phyloP scores from a whole-genome alignment of 2,329 filamentous ascomycete species.

The Claviceps arundinis region DNA sequence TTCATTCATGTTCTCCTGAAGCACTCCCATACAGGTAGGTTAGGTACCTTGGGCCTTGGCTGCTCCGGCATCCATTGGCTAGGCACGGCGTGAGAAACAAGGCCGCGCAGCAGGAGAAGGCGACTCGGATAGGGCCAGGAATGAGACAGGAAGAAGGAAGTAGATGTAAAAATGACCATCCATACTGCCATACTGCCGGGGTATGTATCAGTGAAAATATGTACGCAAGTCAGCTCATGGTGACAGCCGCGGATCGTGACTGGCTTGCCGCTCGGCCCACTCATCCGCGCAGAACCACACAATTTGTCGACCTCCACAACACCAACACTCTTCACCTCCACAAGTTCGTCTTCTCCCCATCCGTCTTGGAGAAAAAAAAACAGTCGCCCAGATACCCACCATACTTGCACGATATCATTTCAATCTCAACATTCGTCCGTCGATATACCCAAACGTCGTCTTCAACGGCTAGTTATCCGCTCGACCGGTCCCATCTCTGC shows the following conservation, averaged over 20 bases:
- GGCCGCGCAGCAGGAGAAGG: too few species aligned
- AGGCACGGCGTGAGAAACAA: too few species aligned
- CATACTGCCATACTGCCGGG: background rate
- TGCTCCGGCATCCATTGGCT: too few species aligned
- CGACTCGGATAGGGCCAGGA: too few species aligned
- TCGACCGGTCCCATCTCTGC: background rate
- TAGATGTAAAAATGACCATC: background rate
- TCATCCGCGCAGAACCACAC: background rate
- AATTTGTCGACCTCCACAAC: slow-evolving; percentile 5
- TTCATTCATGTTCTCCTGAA: too few species aligned
- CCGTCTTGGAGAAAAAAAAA: background rate
- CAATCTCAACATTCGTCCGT: background rate
- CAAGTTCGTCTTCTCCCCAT: slow-evolving; percentile 3
- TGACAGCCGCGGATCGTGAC: background rate
- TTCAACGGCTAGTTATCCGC: background rate
- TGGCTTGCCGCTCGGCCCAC: background rate
- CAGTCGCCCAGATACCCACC: slow-evolving; percentile 1
- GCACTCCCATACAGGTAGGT: too few species aligned
- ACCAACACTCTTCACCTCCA: slow-evolving; percentile 1
- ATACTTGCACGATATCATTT: background rate
- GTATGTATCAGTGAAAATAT: too few species aligned
- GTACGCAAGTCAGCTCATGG: too few species aligned
- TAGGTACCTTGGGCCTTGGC: too few species aligned
- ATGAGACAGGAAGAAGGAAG: background rate
- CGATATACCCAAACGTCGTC: background rate